Evolutionary conservation across 1,139 yeast genomes (phyloP).

Genomic region (Trichomonascaceae sp.): DNA sequence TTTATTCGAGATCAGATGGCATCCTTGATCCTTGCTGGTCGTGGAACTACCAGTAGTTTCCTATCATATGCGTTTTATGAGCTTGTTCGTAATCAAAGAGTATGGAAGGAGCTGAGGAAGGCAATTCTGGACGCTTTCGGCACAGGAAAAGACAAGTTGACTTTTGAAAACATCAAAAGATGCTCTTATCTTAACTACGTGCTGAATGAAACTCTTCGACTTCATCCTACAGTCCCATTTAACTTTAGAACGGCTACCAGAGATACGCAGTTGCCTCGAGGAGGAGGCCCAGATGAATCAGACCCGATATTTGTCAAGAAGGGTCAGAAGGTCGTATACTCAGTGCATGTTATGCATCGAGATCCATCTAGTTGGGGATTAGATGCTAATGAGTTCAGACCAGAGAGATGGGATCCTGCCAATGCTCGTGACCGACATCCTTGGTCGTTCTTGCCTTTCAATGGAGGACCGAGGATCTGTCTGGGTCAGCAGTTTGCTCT

Average conservation of each 20-base stretch:
- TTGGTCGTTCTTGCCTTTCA: conserved; percentile 52
- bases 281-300: conserved; percentile 44
- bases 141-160: conserved; percentile 18
- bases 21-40: conserved; percentile 49
- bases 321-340: conserved; percentile 43
- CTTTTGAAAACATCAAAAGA: conserved; percentile 47
- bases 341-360: conserved; percentile 45
- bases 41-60: conserved; percentile 55
- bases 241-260: conserved; percentile 44
- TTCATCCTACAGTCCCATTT: conserved; percentile 52
- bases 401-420: conserved; percentile 43
- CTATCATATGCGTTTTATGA: conserved; percentile 45
- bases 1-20: conserved; percentile 48
- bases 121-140: conserved; percentile 34
- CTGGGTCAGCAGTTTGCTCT: conserved; percentile 56
- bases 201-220: conserved; percentile 46
- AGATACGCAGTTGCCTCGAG: conserved; percentile 46
- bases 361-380: conserved; percentile 42
- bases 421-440: conserved; percentile 18
- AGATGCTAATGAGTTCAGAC: conserved; percentile 43
- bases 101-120: conserved; percentile 37
- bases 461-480: conserved; percentile 58
- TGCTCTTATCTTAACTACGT: conserved; percentile 45
- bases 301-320: conserved; percentile 43
- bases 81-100: conserved; percentile 41